Conservation (phyloP, 768 basidiomycete species). For the Hypholoma sublateritium region DNA sequence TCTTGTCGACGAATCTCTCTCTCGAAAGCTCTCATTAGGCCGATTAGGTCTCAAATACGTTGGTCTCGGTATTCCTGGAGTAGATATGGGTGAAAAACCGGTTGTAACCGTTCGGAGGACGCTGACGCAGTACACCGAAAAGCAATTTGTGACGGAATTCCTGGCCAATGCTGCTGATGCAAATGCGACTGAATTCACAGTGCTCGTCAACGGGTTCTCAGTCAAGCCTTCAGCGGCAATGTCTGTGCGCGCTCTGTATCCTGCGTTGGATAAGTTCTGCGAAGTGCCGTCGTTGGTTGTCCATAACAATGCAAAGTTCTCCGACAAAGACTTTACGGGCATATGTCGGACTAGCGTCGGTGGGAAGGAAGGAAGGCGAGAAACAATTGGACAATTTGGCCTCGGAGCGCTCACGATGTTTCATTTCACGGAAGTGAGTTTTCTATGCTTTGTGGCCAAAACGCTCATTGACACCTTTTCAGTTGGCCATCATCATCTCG, state of each 20-base stretch:
- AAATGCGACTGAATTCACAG: slow-evolving; percentile 38
- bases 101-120: slow-evolving; percentile 41
- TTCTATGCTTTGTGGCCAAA: not conserved
- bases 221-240: not conserved
- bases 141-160: slow-evolving; percentile 48
- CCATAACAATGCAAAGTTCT: slow-evolving; percentile 43
- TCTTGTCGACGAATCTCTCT: slow-evolving; percentile 29
- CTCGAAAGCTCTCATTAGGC: slow-evolving; percentile 27
- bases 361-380: slow-evolving; percentile 35
- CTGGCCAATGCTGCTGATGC: slow-evolving; percentile 57
- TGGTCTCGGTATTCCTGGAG: slow-evolving; percentile 26
- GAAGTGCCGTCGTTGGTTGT: slow-evolving; percentile 39
- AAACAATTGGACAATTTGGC: slow-evolving; percentile 53
- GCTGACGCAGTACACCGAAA: slow-evolving; percentile 39
- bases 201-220: slow-evolving; percentile 35
- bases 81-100: slow-evolving; percentile 44
- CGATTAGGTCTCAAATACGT: slow-evolving; percentile 33
- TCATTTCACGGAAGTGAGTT: slow-evolving; percentile 47
- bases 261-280: slow-evolving; percentile 34
- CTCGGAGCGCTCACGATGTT: slow-evolving; percentile 53
- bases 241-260: slow-evolving; percentile 22
- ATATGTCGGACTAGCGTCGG: slow-evolving; percentile 45
- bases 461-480: not conserved
- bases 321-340: slow-evolving; percentile 42
- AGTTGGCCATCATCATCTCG: slow-evolving; percentile 36